phyloP scores from a whole-genome alignment of 2,329 filamentous ascomycete genomes.

The Hymenotorrendiella dingleyae region DNA sequence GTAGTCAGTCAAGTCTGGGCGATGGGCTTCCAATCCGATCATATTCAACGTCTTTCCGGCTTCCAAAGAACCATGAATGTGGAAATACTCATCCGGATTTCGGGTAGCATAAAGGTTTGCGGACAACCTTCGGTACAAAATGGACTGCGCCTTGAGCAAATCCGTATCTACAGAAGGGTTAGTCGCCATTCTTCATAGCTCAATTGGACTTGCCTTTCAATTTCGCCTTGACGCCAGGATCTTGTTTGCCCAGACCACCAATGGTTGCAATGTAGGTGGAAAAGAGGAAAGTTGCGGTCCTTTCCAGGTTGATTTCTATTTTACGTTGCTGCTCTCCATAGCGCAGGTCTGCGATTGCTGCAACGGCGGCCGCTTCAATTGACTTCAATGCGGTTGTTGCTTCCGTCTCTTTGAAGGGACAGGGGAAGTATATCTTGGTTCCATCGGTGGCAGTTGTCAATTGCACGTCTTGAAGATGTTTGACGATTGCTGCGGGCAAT shows the following conservation, averaged over 20 bases:
- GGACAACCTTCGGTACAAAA: constrained; percentile 64
- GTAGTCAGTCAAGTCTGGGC: constrained; percentile 56
- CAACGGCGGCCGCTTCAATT: constrained; percentile 43
- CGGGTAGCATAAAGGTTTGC: constrained; percentile 67
- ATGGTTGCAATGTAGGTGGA: constrained; percentile 52
- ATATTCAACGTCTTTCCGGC: constrained; percentile 63
- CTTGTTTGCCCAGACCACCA: constrained; percentile 43
- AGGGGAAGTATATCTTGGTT: constrained; percentile 37
- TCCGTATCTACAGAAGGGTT: constrained; percentile 55
- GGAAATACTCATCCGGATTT: constrained; percentile 61
- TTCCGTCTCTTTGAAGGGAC: constrained; percentile 43
- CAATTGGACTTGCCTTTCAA: constrained; percentile 34
- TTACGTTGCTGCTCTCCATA: constrained; percentile 37
- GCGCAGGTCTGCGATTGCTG: constrained; percentile 51
- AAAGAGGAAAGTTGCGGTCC: constrained; percentile 49
- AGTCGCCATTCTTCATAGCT: constrained; percentile 1
- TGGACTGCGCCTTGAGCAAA: constrained; percentile 63
- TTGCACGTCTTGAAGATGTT: constrained; percentile 21
- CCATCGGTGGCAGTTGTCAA: constrained; percentile 24
- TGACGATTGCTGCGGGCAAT: constrained; percentile 18
- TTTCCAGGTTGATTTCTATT: constrained; percentile 47
- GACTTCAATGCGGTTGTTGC: constrained; percentile 39
- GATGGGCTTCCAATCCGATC: constrained; percentile 59
- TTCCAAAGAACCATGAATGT: constrained; percentile 70
- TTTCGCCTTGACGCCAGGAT: constrained; percentile 41